Conservation (phyloP, 208 protist genomes). For the Wallacemonas sp. region DNA sequence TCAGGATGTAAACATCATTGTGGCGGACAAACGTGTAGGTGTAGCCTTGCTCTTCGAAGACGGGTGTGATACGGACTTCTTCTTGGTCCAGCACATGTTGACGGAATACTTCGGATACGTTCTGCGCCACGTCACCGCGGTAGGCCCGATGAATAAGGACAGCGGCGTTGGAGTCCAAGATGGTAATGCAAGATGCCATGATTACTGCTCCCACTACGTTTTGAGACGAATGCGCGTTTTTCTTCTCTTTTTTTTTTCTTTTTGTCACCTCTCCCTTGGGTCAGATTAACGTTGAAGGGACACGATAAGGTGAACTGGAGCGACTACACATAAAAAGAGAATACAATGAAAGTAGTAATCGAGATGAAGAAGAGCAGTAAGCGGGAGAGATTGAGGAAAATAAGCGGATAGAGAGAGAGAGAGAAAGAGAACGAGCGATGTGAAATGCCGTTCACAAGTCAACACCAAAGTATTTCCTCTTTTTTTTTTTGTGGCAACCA, state of each 20-base stretch:
- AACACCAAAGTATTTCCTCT: too few relatives aligned
- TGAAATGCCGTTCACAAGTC: too few relatives aligned
- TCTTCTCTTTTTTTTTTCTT: constrained; percentile 4
- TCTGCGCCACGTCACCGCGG: constrained; percentile 93
- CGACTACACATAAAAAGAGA: too few relatives aligned
- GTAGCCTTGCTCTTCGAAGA: constrained; percentile 92
- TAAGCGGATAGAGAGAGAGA: background rate
- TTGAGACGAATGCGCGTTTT: background rate
- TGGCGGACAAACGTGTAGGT: constrained; percentile 96
- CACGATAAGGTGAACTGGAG: too few relatives aligned
- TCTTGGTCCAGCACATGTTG: constrained; percentile 93
- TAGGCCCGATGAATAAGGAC: constrained; percentile 96
- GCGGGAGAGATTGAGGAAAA: background rate
- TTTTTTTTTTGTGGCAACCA: too few relatives aligned
- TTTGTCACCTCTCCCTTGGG: background rate
- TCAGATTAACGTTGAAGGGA: too few relatives aligned
- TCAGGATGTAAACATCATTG: constrained; percentile 94
- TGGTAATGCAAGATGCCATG: constrained; percentile 93
- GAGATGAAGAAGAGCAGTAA: too few relatives aligned
- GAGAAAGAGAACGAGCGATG: too few relatives aligned
- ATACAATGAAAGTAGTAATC: too few relatives aligned
- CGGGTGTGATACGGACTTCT: constrained; percentile 87
- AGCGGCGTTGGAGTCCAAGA: constrained; percentile 94
- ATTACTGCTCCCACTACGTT: background rate
- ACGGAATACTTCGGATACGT: constrained; percentile 85